These are phyloP conservation scores for Didymella pomorum DNA, from an alignment of 2,329 filamentous ascomycete genomes.

Conservation along the genomic window DNA sequence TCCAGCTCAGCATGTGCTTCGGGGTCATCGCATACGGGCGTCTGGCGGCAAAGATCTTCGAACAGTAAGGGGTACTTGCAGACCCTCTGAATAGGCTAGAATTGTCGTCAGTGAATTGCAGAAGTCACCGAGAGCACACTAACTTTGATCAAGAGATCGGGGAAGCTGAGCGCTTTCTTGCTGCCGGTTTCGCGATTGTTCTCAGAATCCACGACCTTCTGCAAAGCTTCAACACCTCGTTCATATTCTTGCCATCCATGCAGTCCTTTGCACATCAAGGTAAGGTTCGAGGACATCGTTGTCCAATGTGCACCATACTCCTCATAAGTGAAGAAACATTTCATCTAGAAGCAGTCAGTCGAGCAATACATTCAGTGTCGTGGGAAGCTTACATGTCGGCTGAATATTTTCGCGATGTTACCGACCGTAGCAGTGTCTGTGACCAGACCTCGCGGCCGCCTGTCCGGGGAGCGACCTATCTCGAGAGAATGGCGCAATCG, in stretches of 20 bases:
- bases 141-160: conserved; percentile 91
- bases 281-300: conserved; percentile 79
- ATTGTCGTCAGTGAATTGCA: conserved; percentile 1
- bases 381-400: conserved; percentile 55
- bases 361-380: conserved; percentile 37
- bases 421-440: conserved; percentile 63
- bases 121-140: conserved; percentile 4
- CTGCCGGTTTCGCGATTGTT: conserved; percentile 68
- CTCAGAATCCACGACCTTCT: conserved; percentile 75
- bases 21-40: conserved; percentile 84
- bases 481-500: conserved; percentile 57
- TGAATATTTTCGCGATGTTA: conserved; percentile 63
- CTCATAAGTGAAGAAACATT: conserved; percentile 85
- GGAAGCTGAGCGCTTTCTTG: conserved; percentile 80
- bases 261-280: conserved; percentile 71
- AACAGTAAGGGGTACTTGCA: conserved; percentile 92
- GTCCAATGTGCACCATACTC: conserved; percentile 93
- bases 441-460: conserved; percentile 48
- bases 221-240: conserved; percentile 83
- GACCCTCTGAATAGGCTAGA: conserved; percentile 86
- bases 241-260: conserved; percentile 82
- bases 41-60: conserved; percentile 80
- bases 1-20: conserved; percentile 82
- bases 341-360: conserved; percentile 64
- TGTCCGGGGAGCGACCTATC: conserved; percentile 52